A percentile compares a stretch with the other conserved stretches of the same genome.
Conservation (phyloP, 768 basidiomycete genomes). For the Asterophora lycoperdoides region DNA sequence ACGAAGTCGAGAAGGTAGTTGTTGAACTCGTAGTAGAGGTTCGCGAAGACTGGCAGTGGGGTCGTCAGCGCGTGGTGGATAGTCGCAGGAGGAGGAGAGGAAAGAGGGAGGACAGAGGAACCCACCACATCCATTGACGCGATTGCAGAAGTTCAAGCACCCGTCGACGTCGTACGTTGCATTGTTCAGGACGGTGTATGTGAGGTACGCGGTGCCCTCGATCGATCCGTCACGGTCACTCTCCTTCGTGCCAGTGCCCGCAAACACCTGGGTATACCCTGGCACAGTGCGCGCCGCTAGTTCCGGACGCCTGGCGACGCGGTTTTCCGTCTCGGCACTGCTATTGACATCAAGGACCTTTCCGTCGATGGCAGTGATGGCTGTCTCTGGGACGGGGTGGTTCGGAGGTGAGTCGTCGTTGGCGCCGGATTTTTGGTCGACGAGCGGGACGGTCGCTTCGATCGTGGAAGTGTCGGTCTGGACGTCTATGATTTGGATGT, state of each 20-base stretch:
- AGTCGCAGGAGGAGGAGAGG: background rate
- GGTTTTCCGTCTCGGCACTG: conserved; percentile 6
- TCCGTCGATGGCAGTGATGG: conserved; percentile 44
- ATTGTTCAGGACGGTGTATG: conserved; percentile 42
- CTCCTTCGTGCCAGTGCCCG: conserved; percentile 31
- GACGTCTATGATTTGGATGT: background rate
- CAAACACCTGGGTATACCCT: conserved; percentile 36
- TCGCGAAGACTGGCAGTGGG: conserved; percentile 40
- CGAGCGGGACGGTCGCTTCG: conserved; percentile 27
- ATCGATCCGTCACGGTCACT: conserved; percentile 40
- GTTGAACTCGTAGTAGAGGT: conserved; percentile 47
- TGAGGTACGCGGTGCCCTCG: conserved; percentile 46
- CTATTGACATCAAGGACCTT: conserved; percentile 22
- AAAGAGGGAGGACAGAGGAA: conserved; percentile 1
- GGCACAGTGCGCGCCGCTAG: conserved; percentile 20
- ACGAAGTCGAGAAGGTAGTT: conserved; percentile 38
- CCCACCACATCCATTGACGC: conserved; percentile 38
- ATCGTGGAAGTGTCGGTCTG: conserved; percentile 22
- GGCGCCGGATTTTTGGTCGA: conserved; percentile 39
- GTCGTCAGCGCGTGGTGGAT: background rate
- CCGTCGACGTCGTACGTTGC: conserved; percentile 41
- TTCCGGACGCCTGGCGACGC: background rate
- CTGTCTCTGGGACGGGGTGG: conserved; percentile 31
- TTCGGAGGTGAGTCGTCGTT: conserved; percentile 26
- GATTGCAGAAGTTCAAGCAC: conserved; percentile 38